Evolutionary conservation across 129 eudicot genomes (phyloP).

Genomic region (Ambrosia trifida): DNA sequence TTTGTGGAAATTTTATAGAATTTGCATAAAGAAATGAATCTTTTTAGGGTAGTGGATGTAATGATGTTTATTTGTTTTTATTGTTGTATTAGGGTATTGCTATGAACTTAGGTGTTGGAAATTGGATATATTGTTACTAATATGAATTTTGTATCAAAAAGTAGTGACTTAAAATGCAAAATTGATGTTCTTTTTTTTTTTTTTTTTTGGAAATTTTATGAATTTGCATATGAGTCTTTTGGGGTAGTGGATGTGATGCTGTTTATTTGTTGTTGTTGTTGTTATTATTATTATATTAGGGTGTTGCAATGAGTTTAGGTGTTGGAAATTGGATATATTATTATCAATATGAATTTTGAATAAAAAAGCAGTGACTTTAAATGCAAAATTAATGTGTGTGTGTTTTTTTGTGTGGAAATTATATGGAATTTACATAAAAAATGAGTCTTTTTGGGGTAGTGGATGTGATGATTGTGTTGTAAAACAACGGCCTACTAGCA

Average conservation of each 20-base stretch:
- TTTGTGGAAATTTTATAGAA: background rate
- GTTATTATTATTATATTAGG: background rate
- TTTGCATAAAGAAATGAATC: background rate
- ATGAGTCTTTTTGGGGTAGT: background rate
- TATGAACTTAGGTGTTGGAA: too few relatives aligned
- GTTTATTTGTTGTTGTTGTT: background rate
- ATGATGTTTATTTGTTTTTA: conserved; percentile 4
- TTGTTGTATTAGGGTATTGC: too few relatives aligned
- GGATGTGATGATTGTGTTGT: conserved; percentile 20
- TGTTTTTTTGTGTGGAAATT: background rate
- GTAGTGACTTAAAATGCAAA: background rate
- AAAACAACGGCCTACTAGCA: too few relatives aligned
- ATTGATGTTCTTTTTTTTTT: background rate
- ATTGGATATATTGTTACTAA: too few relatives aligned
- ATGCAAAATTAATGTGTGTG: background rate
- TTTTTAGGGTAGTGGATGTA: conserved; percentile 1
- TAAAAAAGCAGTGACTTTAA: background rate
- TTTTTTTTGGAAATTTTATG: background rate
- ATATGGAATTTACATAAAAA: background rate
- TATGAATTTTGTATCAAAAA: background rate
- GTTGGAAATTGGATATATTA: too few relatives aligned
- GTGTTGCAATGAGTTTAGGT: too few relatives aligned
- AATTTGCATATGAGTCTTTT: background rate
- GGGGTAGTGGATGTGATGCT: conserved; percentile 11
- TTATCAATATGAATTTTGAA: too few relatives aligned